phyloP scores from a whole-genome alignment of 805 yeast species.

The Zygosaccharomyces pseudorouxii region DNA sequence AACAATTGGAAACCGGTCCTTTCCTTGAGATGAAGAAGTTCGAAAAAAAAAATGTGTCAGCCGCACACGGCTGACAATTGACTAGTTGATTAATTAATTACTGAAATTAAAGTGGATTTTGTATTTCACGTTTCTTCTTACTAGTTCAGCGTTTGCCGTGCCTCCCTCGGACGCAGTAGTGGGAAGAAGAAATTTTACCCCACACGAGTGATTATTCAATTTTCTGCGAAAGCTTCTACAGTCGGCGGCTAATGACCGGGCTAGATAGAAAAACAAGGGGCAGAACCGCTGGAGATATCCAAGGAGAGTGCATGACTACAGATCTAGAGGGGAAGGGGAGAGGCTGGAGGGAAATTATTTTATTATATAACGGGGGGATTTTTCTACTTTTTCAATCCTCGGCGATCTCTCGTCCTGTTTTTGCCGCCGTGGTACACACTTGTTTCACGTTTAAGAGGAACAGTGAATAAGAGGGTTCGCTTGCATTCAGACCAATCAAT shows the following conservation, averaged over 20 bases:
- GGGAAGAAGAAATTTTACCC: neutral
- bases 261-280: neutral
- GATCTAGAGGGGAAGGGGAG: neutral
- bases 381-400: neutral
- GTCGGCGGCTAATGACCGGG: neutral
- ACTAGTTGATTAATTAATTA: no score
- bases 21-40: neutral
- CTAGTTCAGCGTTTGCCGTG: neutral
- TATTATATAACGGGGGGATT: neutral
- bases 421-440: no score
- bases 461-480: no score
- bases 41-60: neutral
- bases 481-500: no score
- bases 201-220: neutral
- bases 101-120: neutral
- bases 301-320: neutral
- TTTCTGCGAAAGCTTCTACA: neutral
- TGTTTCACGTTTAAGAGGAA: no score
- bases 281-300: neutral
- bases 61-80: neutral
- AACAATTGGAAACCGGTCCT: neutral
- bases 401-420: neutral
- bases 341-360: neutral
- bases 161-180: neutral
- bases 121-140: neutral